phyloP scores from a whole-genome alignment of 495 filamentous ascomycete species.

The Entonaema liquescens region DNA sequence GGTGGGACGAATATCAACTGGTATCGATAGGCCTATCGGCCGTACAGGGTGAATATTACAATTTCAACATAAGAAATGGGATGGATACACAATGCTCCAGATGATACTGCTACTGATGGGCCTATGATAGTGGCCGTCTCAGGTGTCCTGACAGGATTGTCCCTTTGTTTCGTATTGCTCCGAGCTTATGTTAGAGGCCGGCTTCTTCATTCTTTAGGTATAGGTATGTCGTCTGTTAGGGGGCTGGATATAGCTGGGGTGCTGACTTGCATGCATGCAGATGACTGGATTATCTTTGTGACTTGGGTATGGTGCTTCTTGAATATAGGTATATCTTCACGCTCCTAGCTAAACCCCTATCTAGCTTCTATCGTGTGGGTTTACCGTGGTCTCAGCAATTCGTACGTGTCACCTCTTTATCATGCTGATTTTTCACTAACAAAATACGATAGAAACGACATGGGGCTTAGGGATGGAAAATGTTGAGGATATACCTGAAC shows the following conservation, averaged over 20 bases:
- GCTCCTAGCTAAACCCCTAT: neutral
- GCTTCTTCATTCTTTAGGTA: slow-evolving; percentile 14
- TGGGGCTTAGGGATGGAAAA: slow-evolving; percentile 31
- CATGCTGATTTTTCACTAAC: neutral
- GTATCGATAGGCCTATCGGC: neutral
- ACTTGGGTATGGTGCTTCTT: slow-evolving; percentile 23
- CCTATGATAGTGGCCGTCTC: slow-evolving; percentile 10
- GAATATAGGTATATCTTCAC: neutral
- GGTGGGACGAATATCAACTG: neutral
- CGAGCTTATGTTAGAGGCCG: slow-evolving; percentile 24
- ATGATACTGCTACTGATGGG: slow-evolving; percentile 19
- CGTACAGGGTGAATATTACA: neutral
- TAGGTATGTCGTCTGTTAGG: slow-evolving; percentile 8
- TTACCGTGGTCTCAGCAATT: slow-evolving; percentile 13
- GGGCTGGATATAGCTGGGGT: neutral
- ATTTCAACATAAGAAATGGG: slow-evolving; percentile 1
- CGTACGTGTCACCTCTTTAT: slow-evolving; percentile 3
- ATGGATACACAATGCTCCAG: slow-evolving; percentile 24
- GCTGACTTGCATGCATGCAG: slow-evolving; percentile 5
- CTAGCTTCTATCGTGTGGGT: slow-evolving; percentile 21
- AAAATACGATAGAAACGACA: slow-evolving; percentile 20
- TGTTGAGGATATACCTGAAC: slow-evolving; percentile 12
- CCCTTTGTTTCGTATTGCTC: slow-evolving; percentile 28
- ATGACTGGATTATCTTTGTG: slow-evolving; percentile 30
- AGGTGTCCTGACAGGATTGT: slow-evolving; percentile 12